These are phyloP conservation scores for Coprinopsis strossmayeri DNA, from an alignment of 768 basidiomycete species.

Conservation along the genomic window DNA sequence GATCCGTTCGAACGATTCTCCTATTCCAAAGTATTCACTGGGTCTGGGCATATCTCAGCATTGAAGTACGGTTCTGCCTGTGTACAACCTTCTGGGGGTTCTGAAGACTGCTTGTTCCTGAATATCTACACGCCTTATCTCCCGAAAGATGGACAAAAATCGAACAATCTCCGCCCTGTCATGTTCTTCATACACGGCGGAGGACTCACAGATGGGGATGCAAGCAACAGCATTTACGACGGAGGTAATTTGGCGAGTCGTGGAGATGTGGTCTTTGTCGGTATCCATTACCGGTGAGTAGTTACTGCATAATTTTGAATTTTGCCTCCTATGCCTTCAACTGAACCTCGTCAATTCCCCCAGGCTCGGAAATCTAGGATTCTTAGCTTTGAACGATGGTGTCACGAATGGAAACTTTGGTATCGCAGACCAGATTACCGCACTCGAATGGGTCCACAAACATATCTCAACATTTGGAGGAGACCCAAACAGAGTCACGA, in stretches of 20 bases:
- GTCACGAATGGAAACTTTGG: conserved; percentile 41
- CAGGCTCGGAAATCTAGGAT: conserved; percentile 27
- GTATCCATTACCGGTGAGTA: conserved; percentile 9
- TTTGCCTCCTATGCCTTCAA: background rate
- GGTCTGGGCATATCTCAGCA: conserved; percentile 23
- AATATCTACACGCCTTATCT: conserved; percentile 39
- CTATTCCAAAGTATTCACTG: conserved; percentile 29
- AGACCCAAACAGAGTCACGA: conserved; percentile 45
- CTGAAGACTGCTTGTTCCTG: conserved; percentile 41
- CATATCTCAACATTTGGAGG: conserved; percentile 61
- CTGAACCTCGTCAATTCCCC: background rate
- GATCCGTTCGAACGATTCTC: conserved; percentile 35
- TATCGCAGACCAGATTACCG: conserved; percentile 48
- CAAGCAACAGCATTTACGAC: conserved; percentile 33
- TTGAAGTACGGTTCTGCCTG: conserved; percentile 28
- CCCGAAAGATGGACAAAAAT: conserved; percentile 14
- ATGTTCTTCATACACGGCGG: conserved; percentile 49
- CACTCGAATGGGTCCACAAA: conserved; percentile 55
- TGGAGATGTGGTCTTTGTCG: conserved; percentile 22
- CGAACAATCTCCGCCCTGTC: conserved; percentile 29
- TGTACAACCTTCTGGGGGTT: conserved; percentile 20
- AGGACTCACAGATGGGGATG: conserved; percentile 34
- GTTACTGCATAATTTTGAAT: background rate
- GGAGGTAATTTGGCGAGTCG: conserved; percentile 39
- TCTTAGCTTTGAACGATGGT: conserved; percentile 33